These are phyloP conservation scores for Cryptococcus sp. DNA, from an alignment of 1,284 basidiomycete genomes.

Conservation along the genomic window DNA sequence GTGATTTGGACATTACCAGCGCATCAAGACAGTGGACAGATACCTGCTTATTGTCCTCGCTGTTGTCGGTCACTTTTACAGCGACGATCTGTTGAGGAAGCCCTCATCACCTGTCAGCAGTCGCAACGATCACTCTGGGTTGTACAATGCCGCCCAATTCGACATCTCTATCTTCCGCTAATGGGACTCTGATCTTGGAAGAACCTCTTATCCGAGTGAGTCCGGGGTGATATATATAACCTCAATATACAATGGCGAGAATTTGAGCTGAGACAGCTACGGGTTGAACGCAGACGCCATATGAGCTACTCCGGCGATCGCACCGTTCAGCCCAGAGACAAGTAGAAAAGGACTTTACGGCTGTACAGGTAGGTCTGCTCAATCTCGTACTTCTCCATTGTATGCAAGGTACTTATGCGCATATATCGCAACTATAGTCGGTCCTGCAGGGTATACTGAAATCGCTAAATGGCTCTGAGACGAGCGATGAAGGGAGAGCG, in stretches of 20 bases:
- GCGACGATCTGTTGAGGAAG: too few species aligned
- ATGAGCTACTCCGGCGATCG: constrained; percentile 51
- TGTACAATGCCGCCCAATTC: neutral
- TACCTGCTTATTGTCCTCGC: neutral
- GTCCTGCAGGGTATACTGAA: constrained; percentile 26
- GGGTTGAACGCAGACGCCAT: constrained; percentile 43
- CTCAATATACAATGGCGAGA: too few species aligned
- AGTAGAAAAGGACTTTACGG: constrained; percentile 54
- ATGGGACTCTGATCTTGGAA: constrained; percentile 40
- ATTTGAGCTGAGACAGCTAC: too few species aligned
- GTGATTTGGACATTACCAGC: too few species aligned
- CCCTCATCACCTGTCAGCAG: too few species aligned
- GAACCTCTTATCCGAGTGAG: constrained; percentile 48
- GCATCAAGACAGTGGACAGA: too few species aligned
- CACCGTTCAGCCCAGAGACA: constrained; percentile 52
- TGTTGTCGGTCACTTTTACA: neutral
- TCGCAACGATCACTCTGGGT: neutral
- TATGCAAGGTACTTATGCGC: neutral
- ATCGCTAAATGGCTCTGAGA: constrained; percentile 15
- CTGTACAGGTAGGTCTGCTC: constrained; percentile 30
- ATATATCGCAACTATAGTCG: constrained; percentile 10
- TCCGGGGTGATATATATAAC: neutral
- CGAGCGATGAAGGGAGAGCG: constrained; percentile 19
- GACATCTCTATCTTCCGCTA: constrained; percentile 6
- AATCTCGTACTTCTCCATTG: neutral